Base-by-base conservation (phyloP, 1,284 basidiomycete genomes). In the Rhodotorula sp. region DNA sequence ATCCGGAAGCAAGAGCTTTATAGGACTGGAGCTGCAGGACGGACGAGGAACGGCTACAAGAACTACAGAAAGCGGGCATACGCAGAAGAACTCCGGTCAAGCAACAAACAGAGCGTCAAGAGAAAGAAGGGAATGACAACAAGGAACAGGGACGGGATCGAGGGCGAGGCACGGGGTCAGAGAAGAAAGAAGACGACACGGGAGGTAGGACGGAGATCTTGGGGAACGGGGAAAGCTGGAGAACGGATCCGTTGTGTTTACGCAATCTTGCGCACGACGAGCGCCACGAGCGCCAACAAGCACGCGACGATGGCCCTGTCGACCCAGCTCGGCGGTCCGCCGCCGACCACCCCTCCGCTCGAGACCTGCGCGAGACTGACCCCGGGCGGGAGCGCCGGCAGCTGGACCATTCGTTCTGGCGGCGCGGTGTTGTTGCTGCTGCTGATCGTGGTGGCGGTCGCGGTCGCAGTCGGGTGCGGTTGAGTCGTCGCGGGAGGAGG, bases 251-350 rank as follows among this genome's bases (percentile, higher is more conserved):
- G 4, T 14, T 15, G 23, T 46, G 10, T 18, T 59, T 31, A 75
- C 6, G 74, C 74, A 2, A 76, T 21, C 66, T 76, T 76, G 29
- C 72, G 46, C 34, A 76, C 74, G n/a, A 76, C 54, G 14, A 61
- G 34, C 60, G 74, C 74, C 12, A 76, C 58, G 34, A 76, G 56
- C 34, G 69, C 72, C 7, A 76, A 20, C 23, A 76, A 18, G 34
- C 66, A 65, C 15, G 56, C 65, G 14, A 76, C 18, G 29, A 76
- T 73, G 65, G 68, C 69, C 26, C 74, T 57, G 47, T 76, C 74
- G 29, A 76, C 52, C 59, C 60, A 67, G 29, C 58, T 48, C 39
- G 74, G 74, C 48, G 65, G 63, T 2, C 74, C 74, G 2, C 69
- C 74, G 3, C 69, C 74, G 3, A 34, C 52, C 15, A 34, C 52